Evolutionary conservation across 306 rosid genomes (phyloP).

Genomic region (Senna tora): DNA sequence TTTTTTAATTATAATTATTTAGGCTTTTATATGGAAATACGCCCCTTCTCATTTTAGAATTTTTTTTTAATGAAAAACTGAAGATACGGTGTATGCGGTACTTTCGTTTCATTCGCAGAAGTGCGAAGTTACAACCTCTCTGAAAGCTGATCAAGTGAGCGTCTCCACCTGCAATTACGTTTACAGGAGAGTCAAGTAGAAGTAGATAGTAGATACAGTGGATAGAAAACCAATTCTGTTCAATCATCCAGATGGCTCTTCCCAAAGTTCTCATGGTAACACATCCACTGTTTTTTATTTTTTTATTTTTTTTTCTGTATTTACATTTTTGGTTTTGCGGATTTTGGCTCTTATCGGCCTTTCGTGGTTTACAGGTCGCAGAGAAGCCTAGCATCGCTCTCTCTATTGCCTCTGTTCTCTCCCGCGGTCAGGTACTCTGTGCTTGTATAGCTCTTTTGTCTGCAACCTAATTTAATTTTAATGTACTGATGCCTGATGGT

Average conservation of each 20-base stretch:
- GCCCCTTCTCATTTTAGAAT: too few relatives aligned
- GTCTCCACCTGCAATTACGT: background rate
- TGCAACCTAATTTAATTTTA: background rate
- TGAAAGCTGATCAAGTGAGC: background rate
- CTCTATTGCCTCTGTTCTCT: conserved; percentile 80
- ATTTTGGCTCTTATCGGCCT: conserved; percentile 8
- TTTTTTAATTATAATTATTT: too few relatives aligned
- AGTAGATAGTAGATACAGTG: conserved; percentile 16
- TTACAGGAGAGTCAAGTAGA: background rate
- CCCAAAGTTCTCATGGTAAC: conserved; percentile 59
- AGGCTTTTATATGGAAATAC: too few relatives aligned
- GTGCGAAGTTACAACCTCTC: too few relatives aligned
- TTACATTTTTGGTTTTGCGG: background rate
- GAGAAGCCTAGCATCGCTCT: conserved; percentile 98
- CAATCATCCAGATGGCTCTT: conserved; percentile 44
- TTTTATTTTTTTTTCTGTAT: background rate
- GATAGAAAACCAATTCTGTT: background rate
- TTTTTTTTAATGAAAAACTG: too few relatives aligned
- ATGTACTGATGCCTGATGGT: background rate
- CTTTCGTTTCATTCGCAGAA: too few relatives aligned
- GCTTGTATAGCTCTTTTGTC: background rate
- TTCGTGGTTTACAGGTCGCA: conserved; percentile 62
- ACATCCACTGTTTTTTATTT: conserved; percentile 1
- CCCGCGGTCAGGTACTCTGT: conserved; percentile 62
- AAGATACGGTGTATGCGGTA: too few relatives aligned